Evolutionary conservation across 169 alveolate species (phyloP), one percentile per base, ranked within the genome.

Genomic region (Plasmodium gonderi): DNA sequence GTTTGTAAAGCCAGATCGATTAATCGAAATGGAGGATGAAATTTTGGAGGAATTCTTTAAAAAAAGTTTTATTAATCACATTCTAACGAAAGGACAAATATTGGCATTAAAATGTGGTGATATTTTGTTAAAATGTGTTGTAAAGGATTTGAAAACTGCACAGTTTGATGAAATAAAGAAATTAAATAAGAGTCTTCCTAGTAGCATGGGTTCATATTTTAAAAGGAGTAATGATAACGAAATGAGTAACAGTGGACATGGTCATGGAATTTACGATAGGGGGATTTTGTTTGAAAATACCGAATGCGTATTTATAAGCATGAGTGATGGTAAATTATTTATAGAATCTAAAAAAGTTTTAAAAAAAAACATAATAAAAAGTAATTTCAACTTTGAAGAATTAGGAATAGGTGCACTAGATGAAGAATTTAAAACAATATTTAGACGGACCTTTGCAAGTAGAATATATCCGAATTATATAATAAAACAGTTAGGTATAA

Each of bases 381-480:
- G 97, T 9, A 97, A 97, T 72, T 97, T 97, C 95, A 97, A 97
- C 78, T 98, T 98, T 90, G 98, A 97, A 60, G 98, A 97, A 60
- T 92, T 98, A 82, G 99, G 99, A 72, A 97, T 97, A 65, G 98
- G 98, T 4, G 98, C 98, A 33, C 95, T 98, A 49, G 99, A 98
- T 79, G 95, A 95, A 80, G 99, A 99, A 93, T 98, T 99, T 64
- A 98, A 98, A n/a, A 97, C 96, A 85, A 99, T 99, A n/a, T 99
- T 99, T 96, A 97, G 99, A 87, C 97, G 99, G 81, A 99, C 99
- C 2, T 99, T 99, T 92, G 99, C 99, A 9, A 97, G 99, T n/a
- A 97, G 99, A 64, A 97, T 99, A 60, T 98, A 98, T 93, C 99
- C 99, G 26, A 98, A 99, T 26, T 97, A 95, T 77, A 96, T 99